Base-by-base conservation (phyloP, 495 filamentous ascomycete species). In the Physcia stellaris region DNA sequence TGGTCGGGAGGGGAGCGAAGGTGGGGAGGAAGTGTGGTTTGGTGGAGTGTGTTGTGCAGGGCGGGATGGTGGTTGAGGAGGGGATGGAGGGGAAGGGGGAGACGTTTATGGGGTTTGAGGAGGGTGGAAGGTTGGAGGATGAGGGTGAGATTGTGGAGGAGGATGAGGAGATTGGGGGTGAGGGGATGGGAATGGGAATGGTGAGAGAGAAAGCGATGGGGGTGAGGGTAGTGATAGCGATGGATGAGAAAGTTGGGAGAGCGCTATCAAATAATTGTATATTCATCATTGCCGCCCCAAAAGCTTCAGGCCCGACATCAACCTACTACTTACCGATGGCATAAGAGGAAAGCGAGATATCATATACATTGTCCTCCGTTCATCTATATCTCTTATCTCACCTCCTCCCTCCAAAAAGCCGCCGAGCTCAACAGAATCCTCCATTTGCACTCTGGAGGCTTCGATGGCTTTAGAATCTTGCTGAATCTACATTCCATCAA, bases 11-110 rank as follows among this genome's bases (percentile, higher is more conserved):
- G 35, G 60, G 82, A 33, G 75, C 71, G 34, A 75, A 75, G 50
- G 70, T 96, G 32, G 86, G 86, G 1, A 76, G 80, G 18, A 79
- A 80, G 32, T 80, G 72, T 32, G 66, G 68, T 13, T 60, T 98
- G 39, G 83, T 75, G 39, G 85, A 95, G 41, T 93, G 86, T 48
- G 86, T 94, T 57, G 75, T 95, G 2, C 83, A 93, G 54, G 83
- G 94, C 55, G 83, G 78, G 22, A 70, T 79, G 52, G 61, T 81
- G n/a, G 82, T 96, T 10, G 74, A 80, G 41, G 75, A 83, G 17
- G 77, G 74, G 50, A 86, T 80, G 3, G 84, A 90, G 47, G 81
- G 80, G 16, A 92, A 86, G 59, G 77, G 78, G 39, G 82, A 86
- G 49, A 84, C 83, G 51, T 75, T 94, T 46, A 87, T 88, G 78